Evolutionary conservation across 2,329 filamentous ascomycete genomes (phyloP), one percentile per base, ranked within the genome.

Genomic region (Acarospora socialis): DNA sequence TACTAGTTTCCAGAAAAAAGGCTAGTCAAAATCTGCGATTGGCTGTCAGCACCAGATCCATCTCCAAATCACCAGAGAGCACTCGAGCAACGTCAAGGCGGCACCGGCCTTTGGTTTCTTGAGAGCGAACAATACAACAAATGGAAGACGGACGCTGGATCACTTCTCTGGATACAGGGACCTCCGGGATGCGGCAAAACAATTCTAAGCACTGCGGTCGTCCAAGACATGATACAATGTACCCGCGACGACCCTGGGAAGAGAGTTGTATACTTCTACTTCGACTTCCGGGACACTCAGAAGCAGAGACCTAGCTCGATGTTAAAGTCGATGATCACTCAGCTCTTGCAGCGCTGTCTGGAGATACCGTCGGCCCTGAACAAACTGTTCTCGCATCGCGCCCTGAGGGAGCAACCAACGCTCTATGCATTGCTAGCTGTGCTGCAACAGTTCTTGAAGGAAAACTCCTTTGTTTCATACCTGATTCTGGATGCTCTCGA

Each of bases 11-110:
- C n/a, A n/a, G n/a, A n/a, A n/a, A n/a, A n/a, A n/a, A n/a, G n/a
- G n/a, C n/a, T n/a, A n/a, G n/a, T n/a, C n/a, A n/a, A n/a, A n/a
- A 44, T 49, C 14, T 31, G 38, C 16, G 14, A 30, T 5, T 45
- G 43, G 42, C 33, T 44, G 7, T 33, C 42, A 16, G 26, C 39
- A 12, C 39, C 36, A 8, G 37, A 45, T 33, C 39, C 41, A 7
- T 40, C 27, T 6, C 12, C 28, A 5, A 44, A 41, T 15, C 34
- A 34, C 12, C 19, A 33, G 7, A 34, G 23, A 15, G 34, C 39
- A 27, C 21, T 34, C 4, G 36, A 38, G 15, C 12, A 21, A 15
- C 36, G 39, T 5, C 24, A 37, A 16, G 6, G 25, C 9, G 14
- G 3, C 9, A 38, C 38, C 28, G 32, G 32, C 20, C 10, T 7